Base-by-base conservation (phyloP, 2,329 filamentous ascomycete species). In the Hymenoscyphus albidus region DNA sequence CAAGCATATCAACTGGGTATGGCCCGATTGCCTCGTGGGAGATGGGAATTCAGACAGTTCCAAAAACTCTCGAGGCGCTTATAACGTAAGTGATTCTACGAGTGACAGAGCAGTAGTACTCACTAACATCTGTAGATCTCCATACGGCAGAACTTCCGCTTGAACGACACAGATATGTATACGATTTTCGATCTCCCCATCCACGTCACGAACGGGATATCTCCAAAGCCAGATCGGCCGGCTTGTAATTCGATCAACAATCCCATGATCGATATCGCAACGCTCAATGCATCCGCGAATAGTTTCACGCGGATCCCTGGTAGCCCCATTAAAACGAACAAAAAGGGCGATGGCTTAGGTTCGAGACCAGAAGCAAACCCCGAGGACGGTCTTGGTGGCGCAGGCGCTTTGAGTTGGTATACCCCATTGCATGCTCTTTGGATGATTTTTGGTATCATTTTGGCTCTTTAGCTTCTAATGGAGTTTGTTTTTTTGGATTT, bases 141-240 rank as follows among this genome's bases (percentile, higher is more conserved):
- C 5, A 89, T 91, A 70, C 87, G 88, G 63, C 88, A 91, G 71
- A 87, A 82, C 70, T 91, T 89, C 74, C 82, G 85, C 13, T 79
- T 90, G 63, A 89, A 91, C 72, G 82, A 80, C 13, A 80, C 81
- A 1, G 80, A 88, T 58, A 81, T 85, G 70, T 91, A 91, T 74
- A 90, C 88, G 9, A 83, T 91, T 62, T 90, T 90, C 70, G 86
- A 91, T 69, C 77, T 91, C 13, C 88, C 88, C 18, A 88, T 91
- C 69, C 81, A 82, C 2, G 83, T 91, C 44, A 89, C 87, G 5
- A 91, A 91, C 74, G 80, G 78, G 48, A 90, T 91, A 68, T 73
- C 78, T 9, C 73, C 76, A 39, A 71, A 73, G 22, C 75, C 75
- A 27, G 70, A 75, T 64, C 78, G 81, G n/a, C 77, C 79, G 1